Base-by-base conservation (phyloP, 2,329 filamentous ascomycete species). In the Epichloe brachyelytri region DNA sequence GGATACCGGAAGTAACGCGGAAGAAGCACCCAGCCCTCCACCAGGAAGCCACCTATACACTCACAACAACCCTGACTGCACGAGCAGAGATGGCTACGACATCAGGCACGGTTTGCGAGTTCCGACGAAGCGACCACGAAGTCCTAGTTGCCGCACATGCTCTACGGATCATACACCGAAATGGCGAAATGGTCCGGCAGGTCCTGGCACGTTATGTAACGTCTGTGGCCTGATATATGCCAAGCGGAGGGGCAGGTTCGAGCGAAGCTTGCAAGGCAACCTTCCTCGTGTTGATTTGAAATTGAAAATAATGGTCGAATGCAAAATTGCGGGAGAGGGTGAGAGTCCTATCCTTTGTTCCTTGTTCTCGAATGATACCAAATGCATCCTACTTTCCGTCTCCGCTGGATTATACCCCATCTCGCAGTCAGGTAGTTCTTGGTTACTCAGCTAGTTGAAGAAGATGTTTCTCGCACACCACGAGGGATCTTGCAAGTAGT, bases 111-210 rank as follows among this genome's bases (percentile, higher is more conserved):
- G 7, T 5, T n/a, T 20, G 8, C 36, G 46, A 20, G 26, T 26
- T 15, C 15, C 46, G 10, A 17, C 43, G 8, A 54, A 51, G 36
- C n/a, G 52, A 47, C 33, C n/a, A 15, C 46, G 50, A 17, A 50
- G 47, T 45, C 43, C 79, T 19, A 53, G 50, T 1, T 63, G 61
- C 43, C 58, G 58, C 49, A 56, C 54, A 60, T 87, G 83, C 65
- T 84, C 85, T 62, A 77, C 83, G 59, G 80, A 82, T 41, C 82
- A 86, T 63, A 87, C 83, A n/a, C 83, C 83, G 19, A 82, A 87
- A 71, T 87, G 83, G 83, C 77, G 83, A 53, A 74, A 82, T 59
- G 83, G 83, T 34, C 83, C 83, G n/a, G 83, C 86, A 61, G 83
- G 83, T 44, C 83, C 82, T 43, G 74, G 83, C 54, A 86, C 83